These are phyloP conservation scores for Fusarium camptoceras DNA, from an alignment of 2,329 filamentous ascomycete species.

Conservation along the genomic window DNA sequence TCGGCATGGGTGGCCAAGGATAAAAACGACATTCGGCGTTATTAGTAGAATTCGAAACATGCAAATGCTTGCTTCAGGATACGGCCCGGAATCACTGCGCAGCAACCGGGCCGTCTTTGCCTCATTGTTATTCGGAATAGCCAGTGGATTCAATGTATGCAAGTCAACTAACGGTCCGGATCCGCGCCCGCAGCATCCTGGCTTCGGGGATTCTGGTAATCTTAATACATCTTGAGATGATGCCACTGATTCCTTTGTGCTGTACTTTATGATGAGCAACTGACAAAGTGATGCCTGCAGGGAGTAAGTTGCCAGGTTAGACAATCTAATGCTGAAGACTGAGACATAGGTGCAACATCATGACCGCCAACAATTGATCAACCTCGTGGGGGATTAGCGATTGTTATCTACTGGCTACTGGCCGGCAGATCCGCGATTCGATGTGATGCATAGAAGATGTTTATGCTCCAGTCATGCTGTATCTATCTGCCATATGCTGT, in stretches of 20 bases:
- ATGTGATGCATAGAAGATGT: neutral
- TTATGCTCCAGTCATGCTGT: neutral
- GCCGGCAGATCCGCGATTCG: neutral
- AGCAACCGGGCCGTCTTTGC: slow-evolving; percentile 23
- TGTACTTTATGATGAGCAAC: neutral
- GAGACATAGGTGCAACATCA: slow-evolving; percentile 4
- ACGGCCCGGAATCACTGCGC: slow-evolving; percentile 1
- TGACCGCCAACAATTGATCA: neutral
- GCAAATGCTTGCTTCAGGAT: slow-evolving; percentile 4
- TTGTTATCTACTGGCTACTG: neutral
- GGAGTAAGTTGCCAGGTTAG: neutral
- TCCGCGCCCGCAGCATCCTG: neutral
- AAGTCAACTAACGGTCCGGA: slow-evolving; percentile 21
- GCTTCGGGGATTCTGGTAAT: neutral
- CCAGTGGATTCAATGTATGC: neutral
- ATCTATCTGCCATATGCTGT: neutral
- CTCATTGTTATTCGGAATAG: slow-evolving; percentile 6
- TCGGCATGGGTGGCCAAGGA: neutral
- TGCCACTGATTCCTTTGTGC: neutral
- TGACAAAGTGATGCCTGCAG: slow-evolving; percentile 1
- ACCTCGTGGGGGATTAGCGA: neutral
- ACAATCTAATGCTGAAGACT: slow-evolving; percentile 8
- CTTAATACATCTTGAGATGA: neutral
- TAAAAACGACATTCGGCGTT: neutral
- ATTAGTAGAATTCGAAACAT: neutral